Evolutionary conservation across 768 basidiomycete genomes (phyloP), one percentile per base, ranked within the genome.

Genomic region (Mycena venus): DNA sequence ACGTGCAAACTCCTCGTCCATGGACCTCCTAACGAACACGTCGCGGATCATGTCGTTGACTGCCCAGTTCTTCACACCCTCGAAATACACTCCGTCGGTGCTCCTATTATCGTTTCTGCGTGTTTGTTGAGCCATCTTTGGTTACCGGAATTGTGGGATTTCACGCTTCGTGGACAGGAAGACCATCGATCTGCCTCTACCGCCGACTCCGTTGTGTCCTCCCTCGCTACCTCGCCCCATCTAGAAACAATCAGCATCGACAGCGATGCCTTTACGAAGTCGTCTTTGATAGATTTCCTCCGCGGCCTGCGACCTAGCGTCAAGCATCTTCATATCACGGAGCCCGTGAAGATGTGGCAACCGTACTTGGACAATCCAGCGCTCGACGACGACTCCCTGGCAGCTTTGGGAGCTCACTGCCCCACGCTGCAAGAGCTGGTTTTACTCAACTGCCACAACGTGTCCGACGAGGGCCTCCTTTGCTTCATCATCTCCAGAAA

Each of bases 191-290:
- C 21, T 1, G 10, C 42, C 9, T 14, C 19, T 6, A 32, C 7
- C 58, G 29, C 36, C 8, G 51, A 49, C 11, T 17, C 62, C 14
- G 31, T 65, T 10, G 17, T 56, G 12, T 14, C 51, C 4, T 44
- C 27, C 27, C 44, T 74, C 23, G 61, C 55, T 8, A 11, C 61
- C 1, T 74, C 53, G 12, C 36, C 68, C 21, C 61, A 34, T 10
- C 51, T 74, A 10, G 73, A 69, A 34, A 58, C 42, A 10, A 19
- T 74, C 44, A n/a, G 49, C 11, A 64, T 74, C 55, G 61, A 69
- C n/a, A 49, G 25, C 7, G 56, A 31, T 7, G 29, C 36, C 2
- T 65, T 69, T 25, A 40, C 60, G 4, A 58, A 63, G 56, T 2
- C 51, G 3, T 27, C 67, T 6, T 21, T 74, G 53, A 8, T 51